These are phyloP conservation scores for Fomitopsis pinicola DNA, from an alignment of 1,284 basidiomycete species.

Conservation along the genomic window DNA sequence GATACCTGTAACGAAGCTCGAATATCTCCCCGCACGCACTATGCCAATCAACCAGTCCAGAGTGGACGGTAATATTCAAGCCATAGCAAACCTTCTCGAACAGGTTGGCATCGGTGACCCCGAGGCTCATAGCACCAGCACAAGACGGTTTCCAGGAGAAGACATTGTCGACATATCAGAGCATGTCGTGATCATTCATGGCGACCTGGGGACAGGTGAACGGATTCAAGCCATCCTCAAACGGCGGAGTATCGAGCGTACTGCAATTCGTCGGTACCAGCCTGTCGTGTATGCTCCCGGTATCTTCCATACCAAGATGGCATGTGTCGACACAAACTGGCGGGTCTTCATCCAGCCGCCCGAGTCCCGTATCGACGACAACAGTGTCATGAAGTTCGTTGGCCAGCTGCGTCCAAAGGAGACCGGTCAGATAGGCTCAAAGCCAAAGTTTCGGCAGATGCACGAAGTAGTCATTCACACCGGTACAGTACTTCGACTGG, in stretches of 20 bases:
- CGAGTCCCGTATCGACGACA: conserved; percentile 7
- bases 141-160: too few relatives aligned
- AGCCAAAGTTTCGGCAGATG: conserved; percentile 24
- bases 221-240: not conserved
- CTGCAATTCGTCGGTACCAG: conserved; percentile 19
- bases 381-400: conserved; percentile 16
- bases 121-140: too few relatives aligned
- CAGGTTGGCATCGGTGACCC: too few relatives aligned
- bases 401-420: conserved; percentile 25
- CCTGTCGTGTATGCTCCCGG: conserved; percentile 28
- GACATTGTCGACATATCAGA: too few relatives aligned
- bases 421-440: conserved; percentile 28
- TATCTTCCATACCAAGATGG: conserved; percentile 37
- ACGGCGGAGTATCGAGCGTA: conserved; percentile 12
- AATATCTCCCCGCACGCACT: too few relatives aligned
- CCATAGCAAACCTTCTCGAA: too few relatives aligned
- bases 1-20: too few relatives aligned
- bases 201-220: too few relatives aligned
- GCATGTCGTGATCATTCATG: too few relatives aligned
- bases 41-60: too few relatives aligned
- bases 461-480: conserved; percentile 32
- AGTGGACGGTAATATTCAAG: too few relatives aligned
- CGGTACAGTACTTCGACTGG: conserved; percentile 18
- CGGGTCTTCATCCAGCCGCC: conserved; percentile 16
- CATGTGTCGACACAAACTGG: conserved; percentile 30